Percentiles rank a stretch among this genome's conserved stretches.
Conservation (phyloP, 2,329 filamentous ascomycete species). For the Colletotrichum orbiculare region DNA sequence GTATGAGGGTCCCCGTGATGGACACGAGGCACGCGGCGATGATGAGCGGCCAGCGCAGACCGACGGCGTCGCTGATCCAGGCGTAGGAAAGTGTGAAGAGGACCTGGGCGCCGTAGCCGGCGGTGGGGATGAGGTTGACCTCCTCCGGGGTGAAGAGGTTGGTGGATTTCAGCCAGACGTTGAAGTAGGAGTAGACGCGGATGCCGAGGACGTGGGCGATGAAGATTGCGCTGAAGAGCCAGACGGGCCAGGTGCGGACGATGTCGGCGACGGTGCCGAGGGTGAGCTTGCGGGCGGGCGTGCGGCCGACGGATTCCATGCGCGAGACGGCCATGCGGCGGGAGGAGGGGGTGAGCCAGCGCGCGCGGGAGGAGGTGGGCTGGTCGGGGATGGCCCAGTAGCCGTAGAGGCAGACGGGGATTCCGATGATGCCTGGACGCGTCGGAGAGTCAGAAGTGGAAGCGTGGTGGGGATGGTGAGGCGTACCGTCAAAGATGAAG, state of each 20-base stretch:
- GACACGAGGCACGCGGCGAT: constrained; percentile 57
- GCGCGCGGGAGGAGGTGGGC: constrained; percentile 43
- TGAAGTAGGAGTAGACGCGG: constrained; percentile 50
- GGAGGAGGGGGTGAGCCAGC: constrained; percentile 44
- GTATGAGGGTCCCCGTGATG: constrained; percentile 47
- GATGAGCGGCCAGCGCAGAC: constrained; percentile 64
- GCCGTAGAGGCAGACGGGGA: constrained; percentile 46
- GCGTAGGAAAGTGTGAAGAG: constrained; percentile 64
- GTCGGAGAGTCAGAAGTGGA: background rate
- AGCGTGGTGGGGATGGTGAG: background rate
- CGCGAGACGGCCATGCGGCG: constrained; percentile 43
- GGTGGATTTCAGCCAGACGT: constrained; percentile 48
- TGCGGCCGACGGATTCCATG: constrained; percentile 45
- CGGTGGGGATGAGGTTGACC: constrained; percentile 39
- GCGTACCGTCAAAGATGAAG: constrained; percentile 55
- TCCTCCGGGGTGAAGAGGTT: constrained; percentile 38
- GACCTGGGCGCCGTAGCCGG: constrained; percentile 46
- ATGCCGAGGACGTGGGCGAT: constrained; percentile 48
- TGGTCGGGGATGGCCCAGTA: constrained; percentile 48
- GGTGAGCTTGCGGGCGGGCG: constrained; percentile 45
- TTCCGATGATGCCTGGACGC: constrained; percentile 40
- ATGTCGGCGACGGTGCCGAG: constrained; percentile 44
- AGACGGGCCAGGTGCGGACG: constrained; percentile 44
- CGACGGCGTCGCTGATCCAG: constrained; percentile 63
- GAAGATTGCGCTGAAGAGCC: constrained; percentile 48